These are phyloP conservation scores for Colletotrichum horii DNA, from an alignment of 2,329 filamentous ascomycete genomes.

Conservation along the genomic window DNA sequence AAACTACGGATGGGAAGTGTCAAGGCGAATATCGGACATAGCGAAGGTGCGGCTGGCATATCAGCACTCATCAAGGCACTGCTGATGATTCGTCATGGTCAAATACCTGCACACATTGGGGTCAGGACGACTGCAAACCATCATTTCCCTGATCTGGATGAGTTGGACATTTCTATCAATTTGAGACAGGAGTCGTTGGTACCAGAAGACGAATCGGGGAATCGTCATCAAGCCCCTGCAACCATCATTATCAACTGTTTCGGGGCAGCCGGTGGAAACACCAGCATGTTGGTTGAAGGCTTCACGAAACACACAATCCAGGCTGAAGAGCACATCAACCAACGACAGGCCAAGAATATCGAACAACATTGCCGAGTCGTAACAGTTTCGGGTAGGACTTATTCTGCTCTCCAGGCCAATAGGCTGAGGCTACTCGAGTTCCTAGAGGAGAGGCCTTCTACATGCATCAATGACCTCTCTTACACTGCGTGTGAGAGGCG, in stretches of 20 bases:
- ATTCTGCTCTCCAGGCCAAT: not conserved
- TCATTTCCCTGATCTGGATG: not conserved
- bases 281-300: slow-evolving; percentile 53
- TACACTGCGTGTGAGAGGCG: not conserved
- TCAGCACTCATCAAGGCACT: not conserved
- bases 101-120: not conserved
- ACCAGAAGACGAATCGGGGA: not conserved
- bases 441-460: not conserved
- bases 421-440: not conserved
- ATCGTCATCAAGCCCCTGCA: not conserved
- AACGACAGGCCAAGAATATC: not conserved
- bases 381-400: not conserved
- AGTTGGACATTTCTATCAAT: not conserved
- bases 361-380: not conserved
- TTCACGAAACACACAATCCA: slow-evolving; percentile 36
- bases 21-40: not conserved
- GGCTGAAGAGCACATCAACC: not conserved
- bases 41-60: not conserved
- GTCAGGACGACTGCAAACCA: not conserved
- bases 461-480: not conserved
- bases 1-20: not conserved
- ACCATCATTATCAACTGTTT: slow-evolving; percentile 55
- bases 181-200: not conserved
- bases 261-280: slow-evolving; percentile 63
- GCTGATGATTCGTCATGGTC: not conserved